Evolutionary conservation across 257 asterid species (phyloP).

Genomic region (Petunia axillaris): DNA sequence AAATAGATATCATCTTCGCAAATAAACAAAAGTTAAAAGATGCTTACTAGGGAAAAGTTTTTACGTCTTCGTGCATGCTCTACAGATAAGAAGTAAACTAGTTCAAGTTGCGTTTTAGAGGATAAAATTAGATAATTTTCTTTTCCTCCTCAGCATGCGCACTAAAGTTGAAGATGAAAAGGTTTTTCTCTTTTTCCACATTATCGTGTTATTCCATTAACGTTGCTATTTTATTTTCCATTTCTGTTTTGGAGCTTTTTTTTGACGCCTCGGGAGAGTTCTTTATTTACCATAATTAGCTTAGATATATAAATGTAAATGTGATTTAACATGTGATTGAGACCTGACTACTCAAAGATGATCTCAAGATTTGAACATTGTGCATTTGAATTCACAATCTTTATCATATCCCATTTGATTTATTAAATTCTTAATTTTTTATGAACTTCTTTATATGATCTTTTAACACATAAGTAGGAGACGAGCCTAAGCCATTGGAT

Average conservation of each 20-base stretch:
- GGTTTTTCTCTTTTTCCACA: too few species aligned
- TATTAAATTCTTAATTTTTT: too few species aligned
- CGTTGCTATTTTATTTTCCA: not conserved
- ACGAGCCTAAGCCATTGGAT: too few species aligned
- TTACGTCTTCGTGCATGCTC: not conserved
- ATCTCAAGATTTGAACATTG: too few species aligned
- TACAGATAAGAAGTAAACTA: not conserved
- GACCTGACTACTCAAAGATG: not conserved
- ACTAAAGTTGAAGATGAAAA: not conserved
- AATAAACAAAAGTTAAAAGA: too few species aligned
- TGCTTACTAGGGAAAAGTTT: not conserved
- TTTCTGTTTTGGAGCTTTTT: not conserved
- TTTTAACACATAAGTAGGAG: too few species aligned
- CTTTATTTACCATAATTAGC: not conserved
- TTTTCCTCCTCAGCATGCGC: not conserved
- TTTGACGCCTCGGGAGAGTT: not conserved
- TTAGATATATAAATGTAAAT: not conserved
- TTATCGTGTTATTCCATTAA: not conserved
- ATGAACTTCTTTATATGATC: too few species aligned
- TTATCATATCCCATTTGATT: too few species aligned
- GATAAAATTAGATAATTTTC: not conserved
- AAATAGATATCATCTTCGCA: too few species aligned
- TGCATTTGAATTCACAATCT: too few species aligned
- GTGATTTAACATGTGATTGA: slow-evolving; percentile 14
- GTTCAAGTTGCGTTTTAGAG: not conserved